phyloP scores from a whole-genome alignment of 2,329 filamentous ascomycete species.

The Sporothrix inflata region DNA sequence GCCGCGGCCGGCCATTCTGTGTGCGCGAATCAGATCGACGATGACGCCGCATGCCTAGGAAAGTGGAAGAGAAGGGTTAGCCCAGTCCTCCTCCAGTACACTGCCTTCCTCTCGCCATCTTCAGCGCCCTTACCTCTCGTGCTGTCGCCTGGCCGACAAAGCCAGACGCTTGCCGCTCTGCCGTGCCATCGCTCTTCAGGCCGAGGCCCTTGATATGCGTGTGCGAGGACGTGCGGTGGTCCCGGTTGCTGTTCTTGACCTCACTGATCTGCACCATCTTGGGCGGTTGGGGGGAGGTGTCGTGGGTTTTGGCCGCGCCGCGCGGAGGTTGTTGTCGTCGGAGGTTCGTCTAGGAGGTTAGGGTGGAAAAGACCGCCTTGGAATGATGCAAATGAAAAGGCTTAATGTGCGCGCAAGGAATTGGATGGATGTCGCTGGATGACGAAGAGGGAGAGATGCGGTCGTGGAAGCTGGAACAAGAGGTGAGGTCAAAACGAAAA shows the following conservation, averaged over 20 bases:
- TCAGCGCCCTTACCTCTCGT: conserved; percentile 69
- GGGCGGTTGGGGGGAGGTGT: conserved; percentile 35
- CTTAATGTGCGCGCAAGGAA: neutral
- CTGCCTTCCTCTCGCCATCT: neutral
- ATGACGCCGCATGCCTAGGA: conserved; percentile 86
- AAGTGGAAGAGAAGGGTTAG: neutral
- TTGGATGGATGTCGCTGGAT: conserved; percentile 15
- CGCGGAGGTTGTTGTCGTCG: neutral
- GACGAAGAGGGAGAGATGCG: neutral
- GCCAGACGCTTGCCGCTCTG: conserved; percentile 76
- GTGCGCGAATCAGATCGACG: conserved; percentile 91
- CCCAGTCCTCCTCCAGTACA: too few species aligned
- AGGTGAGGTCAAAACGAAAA: conserved; percentile 21
- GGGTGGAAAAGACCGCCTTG: neutral
- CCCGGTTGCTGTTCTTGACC: conserved; percentile 91
- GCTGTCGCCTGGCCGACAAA: conserved; percentile 89
- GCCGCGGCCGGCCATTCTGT: conserved; percentile 96
- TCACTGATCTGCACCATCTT: conserved; percentile 89
- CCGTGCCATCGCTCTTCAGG: conserved; percentile 80
- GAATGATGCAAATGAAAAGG: neutral
- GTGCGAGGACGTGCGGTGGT: conserved; percentile 94
- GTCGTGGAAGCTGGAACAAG: neutral
- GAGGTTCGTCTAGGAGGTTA: neutral
- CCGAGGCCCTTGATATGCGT: conserved; percentile 97
- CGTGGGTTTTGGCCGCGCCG: neutral